Evolutionary conservation across 352 stramenopile genomes (phyloP).

Genomic region (Plasmopara halstedii): DNA sequence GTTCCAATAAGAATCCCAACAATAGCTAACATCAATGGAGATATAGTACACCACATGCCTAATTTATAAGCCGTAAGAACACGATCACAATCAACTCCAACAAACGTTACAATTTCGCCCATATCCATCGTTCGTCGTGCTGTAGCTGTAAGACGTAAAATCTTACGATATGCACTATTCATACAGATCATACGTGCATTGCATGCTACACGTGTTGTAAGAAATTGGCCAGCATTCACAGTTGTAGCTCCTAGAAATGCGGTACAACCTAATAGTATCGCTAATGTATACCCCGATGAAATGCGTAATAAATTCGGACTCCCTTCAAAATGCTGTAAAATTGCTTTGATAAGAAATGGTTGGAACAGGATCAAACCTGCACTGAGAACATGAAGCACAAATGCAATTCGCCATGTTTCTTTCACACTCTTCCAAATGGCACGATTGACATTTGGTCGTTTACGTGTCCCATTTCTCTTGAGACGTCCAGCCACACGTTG

Average conservation of each 20-base stretch:
- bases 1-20: conserved; percentile 40
- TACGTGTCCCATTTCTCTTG: conserved; percentile 1
- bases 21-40: conserved; percentile 32
- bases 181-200: conserved; percentile 53
- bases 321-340: conserved; percentile 37
- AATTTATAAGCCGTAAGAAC: conserved; percentile 43
- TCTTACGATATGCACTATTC: conserved; percentile 56
- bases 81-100: conserved; percentile 42
- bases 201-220: conserved; percentile 33
- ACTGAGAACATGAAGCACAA: background rate
- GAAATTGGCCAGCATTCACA: conserved; percentile 44
- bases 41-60: conserved; percentile 39
- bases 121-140: conserved; percentile 41
- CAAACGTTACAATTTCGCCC: conserved; percentile 50
- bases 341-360: conserved; percentile 50
- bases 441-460: conserved; percentile 25
- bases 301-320: conserved; percentile 34
- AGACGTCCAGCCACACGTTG: background rate
- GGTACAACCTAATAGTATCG: conserved; percentile 23
- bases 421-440: conserved; percentile 31
- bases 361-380: conserved; percentile 1
- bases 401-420: conserved; percentile 1
- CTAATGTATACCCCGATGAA: conserved; percentile 39
- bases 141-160: conserved; percentile 33
- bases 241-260: conserved; percentile 37